Conservation (phyloP, 805 yeast genomes). For the Saccharomycopsis babjevae region DNA sequence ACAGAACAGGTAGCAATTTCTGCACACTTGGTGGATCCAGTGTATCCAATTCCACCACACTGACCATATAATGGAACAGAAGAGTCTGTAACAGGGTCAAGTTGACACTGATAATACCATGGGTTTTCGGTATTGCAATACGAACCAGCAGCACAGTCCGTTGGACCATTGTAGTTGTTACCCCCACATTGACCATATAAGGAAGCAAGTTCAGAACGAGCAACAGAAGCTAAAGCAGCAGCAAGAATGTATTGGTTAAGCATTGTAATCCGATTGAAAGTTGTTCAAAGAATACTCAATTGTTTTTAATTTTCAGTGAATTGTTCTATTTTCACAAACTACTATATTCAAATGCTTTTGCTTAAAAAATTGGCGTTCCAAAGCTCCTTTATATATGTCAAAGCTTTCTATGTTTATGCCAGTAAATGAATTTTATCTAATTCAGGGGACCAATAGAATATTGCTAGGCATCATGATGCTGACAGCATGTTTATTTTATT, state of each 20-base stretch:
- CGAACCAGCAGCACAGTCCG: constrained; percentile 21
- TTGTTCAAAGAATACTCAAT: not conserved
- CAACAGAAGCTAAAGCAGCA: not conserved
- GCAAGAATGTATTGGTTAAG: not conserved
- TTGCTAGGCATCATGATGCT: too few relatives aligned
- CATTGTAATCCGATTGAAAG: not conserved
- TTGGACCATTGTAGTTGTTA: constrained; percentile 18
- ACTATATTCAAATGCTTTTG: too few relatives aligned
- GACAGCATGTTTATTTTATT: too few relatives aligned
- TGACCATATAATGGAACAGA: constrained; percentile 19
- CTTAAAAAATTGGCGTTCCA: too few relatives aligned
- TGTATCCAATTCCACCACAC: constrained; percentile 21
- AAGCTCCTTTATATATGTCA: too few relatives aligned
- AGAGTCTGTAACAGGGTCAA: not conserved
- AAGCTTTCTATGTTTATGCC: too few relatives aligned
- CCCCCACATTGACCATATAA: constrained; percentile 23
- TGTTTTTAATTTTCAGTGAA: too few relatives aligned
- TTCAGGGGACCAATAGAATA: too few relatives aligned
- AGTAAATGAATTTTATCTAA: too few relatives aligned
- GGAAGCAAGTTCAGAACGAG: not conserved
- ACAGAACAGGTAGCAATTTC: constrained; percentile 21
- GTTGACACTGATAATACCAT: constrained; percentile 23
- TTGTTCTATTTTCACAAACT: too few relatives aligned
- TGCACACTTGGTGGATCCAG: constrained; percentile 21
- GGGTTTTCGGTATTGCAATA: constrained; percentile 21